These are phyloP conservation scores for Selaginella moellendorffii DNA, from an alignment of 75 land plant species.

Conservation along the genomic window DNA sequence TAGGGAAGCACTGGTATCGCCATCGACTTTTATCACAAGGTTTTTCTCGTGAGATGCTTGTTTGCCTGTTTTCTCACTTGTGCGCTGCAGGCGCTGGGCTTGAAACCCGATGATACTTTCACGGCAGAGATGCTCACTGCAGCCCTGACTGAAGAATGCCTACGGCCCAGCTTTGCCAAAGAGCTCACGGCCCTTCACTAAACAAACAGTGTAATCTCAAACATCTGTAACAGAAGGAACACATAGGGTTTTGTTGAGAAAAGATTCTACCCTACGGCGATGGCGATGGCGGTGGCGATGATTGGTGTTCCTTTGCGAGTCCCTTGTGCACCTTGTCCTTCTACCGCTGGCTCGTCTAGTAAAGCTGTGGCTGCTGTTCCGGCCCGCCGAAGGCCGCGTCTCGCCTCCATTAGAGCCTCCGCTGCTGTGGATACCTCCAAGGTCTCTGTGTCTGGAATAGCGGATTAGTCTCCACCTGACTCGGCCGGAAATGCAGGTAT, in stretches of 20 bases:
- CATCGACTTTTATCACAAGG: conserved; percentile 85
- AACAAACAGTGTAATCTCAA: too few species aligned
- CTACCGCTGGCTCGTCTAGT: too few species aligned
- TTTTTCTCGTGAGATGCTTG: conserved; percentile 5
- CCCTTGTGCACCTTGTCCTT: too few species aligned
- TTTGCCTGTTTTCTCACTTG: not conserved
- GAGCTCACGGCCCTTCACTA: too few species aligned
- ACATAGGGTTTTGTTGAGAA: too few species aligned
- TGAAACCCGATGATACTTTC: conserved; percentile 82
- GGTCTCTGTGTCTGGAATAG: not conserved
- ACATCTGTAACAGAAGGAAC: too few species aligned
- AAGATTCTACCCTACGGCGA: too few species aligned
- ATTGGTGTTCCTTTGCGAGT: too few species aligned
- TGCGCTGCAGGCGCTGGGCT: conserved; percentile 56
- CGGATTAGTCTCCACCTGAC: not conserved
- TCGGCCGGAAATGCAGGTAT: conserved; percentile 34
- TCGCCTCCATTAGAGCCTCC: not conserved
- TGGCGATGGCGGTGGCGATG: too few species aligned
- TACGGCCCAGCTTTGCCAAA: conserved; percentile 17
- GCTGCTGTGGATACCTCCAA: not conserved
- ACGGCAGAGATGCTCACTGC: conserved; percentile 83
- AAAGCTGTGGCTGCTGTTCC: too few species aligned
- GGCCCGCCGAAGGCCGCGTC: not conserved
- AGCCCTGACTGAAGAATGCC: conserved; percentile 57
- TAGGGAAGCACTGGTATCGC: conserved; percentile 69